These are phyloP conservation scores for Citrus hindsii DNA, from an alignment of 345 rosid species.

Conservation along the genomic window DNA sequence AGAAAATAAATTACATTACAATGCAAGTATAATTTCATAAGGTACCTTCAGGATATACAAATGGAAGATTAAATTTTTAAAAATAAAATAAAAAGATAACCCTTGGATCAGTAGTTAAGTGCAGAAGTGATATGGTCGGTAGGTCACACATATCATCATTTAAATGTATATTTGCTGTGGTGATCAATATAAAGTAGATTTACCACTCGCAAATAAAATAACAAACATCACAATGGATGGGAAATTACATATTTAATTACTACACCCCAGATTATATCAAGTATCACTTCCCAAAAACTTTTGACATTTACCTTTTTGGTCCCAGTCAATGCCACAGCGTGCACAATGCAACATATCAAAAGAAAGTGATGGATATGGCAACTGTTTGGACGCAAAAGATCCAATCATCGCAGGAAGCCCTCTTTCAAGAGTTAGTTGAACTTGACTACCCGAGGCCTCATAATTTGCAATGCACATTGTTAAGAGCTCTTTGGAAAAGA, in stretches of 20 bases:
- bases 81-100: no score
- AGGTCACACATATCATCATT: no score
- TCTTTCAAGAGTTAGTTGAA: conserved; percentile 94
- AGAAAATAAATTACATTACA: no score
- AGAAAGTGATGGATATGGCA: conserved; percentile 96
- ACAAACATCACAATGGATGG: neutral
- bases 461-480: conserved; percentile 96
- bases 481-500: conserved; percentile 66
- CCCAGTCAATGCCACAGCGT: conserved; percentile 93
- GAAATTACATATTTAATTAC: neutral
- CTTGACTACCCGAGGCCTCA: conserved; percentile 97
- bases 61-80: no score
- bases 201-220: neutral
- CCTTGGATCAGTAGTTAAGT: no score
- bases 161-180: neutral
- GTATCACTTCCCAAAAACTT: neutral
- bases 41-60: neutral
- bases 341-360: conserved; percentile 99
- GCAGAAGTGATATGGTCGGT: no score
- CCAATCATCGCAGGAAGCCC: conserved; percentile 98
- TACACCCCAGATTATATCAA: neutral
- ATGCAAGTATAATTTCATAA: neutral
- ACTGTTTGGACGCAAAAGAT: conserved; percentile 69
- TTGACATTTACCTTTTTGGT: conserved; percentile 69
- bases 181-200: neutral